Percentiles rank a stretch among this genome's conserved stretches.
phyloP scores from a whole-genome alignment of 1,284 basidiomycete species.

The Termitomyces sp. region DNA sequence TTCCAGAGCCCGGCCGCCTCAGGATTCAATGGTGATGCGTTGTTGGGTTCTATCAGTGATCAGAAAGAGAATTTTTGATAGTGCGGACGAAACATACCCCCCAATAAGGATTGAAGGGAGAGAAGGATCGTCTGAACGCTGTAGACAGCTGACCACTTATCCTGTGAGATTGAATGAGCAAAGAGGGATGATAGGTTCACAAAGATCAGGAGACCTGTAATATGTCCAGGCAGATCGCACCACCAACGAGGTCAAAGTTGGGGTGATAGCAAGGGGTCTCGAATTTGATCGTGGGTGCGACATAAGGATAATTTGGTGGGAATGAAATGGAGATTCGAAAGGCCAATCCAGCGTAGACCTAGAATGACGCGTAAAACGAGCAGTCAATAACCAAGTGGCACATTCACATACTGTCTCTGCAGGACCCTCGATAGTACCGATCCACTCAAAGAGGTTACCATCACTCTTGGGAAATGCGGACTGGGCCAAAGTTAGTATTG shows the following conservation, averaged over 20 bases:
- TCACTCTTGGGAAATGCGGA: constrained; percentile 83
- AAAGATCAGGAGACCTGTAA: constrained; percentile 51
- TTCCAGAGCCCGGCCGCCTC: constrained; percentile 79
- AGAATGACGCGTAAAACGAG: constrained; percentile 8
- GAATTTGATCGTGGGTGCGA: constrained; percentile 74
- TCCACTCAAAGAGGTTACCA: constrained; percentile 79
- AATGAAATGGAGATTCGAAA: constrained; percentile 81
- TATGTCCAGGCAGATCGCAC: constrained; percentile 82
- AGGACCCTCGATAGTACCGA: constrained; percentile 78
- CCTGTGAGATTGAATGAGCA: constrained; percentile 37
- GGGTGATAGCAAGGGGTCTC: constrained; percentile 83
- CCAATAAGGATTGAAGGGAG: constrained; percentile 80
- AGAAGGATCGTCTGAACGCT: constrained; percentile 83
- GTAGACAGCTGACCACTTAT: constrained; percentile 89
- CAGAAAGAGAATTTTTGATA: neutral
- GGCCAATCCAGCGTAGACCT: constrained; percentile 73
- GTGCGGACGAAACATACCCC: constrained; percentile 46
- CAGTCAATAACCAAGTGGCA: neutral
- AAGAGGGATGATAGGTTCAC: neutral
- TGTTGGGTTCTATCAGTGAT: constrained; percentile 69
- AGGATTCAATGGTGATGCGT: constrained; percentile 78
- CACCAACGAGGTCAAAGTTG: constrained; percentile 75
- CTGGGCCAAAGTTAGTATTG: constrained; percentile 31
- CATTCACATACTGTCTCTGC: constrained; percentile 52
- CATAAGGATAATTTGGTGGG: constrained; percentile 81